phyloP scores from a whole-genome alignment of 1,139 yeast species.

The Debaryomycetaceae sp. region DNA sequence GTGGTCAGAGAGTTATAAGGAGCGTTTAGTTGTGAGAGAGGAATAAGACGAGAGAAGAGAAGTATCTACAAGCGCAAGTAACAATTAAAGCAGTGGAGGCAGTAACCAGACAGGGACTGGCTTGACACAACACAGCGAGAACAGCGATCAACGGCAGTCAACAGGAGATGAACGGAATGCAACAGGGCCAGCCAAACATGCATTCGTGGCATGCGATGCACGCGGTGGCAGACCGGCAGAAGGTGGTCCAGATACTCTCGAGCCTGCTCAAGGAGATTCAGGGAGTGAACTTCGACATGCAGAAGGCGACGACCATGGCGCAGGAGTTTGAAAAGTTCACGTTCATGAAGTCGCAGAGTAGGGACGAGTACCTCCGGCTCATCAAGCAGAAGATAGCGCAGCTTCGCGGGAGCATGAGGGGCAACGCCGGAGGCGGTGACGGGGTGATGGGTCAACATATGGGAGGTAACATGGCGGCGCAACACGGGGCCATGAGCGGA shows the following conservation, averaged over 20 bases:
- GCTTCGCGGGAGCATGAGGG: conserved; percentile 22
- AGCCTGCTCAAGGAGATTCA: conserved; percentile 40
- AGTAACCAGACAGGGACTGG: background rate
- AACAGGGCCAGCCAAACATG: conserved; percentile 21
- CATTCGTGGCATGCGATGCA: conserved; percentile 41
- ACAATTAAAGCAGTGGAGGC: background rate
- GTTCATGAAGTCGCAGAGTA: conserved; percentile 34
- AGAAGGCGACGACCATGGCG: conserved; percentile 40
- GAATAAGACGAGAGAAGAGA: background rate
- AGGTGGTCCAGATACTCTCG: conserved; percentile 38
- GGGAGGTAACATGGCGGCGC: conserved; percentile 6
- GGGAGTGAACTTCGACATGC: conserved; percentile 32
- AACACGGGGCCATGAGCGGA: conserved; percentile 7
- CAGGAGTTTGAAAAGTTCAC: conserved; percentile 45
- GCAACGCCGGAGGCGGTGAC: conserved; percentile 2
- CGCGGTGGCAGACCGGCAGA: conserved; percentile 39
- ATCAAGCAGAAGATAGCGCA: conserved; percentile 42
- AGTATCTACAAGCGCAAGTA: background rate
- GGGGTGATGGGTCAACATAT: conserved; percentile 5
- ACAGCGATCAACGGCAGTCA: background rate
- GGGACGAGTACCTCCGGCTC: conserved; percentile 39
- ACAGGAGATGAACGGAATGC: conserved; percentile 11
- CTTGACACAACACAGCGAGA: background rate
- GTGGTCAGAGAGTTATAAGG: background rate
- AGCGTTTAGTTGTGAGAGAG: background rate